phyloP scores from a whole-genome alignment of 2,329 filamentous ascomycete species.

The Pestalotiopsis sp. region DNA sequence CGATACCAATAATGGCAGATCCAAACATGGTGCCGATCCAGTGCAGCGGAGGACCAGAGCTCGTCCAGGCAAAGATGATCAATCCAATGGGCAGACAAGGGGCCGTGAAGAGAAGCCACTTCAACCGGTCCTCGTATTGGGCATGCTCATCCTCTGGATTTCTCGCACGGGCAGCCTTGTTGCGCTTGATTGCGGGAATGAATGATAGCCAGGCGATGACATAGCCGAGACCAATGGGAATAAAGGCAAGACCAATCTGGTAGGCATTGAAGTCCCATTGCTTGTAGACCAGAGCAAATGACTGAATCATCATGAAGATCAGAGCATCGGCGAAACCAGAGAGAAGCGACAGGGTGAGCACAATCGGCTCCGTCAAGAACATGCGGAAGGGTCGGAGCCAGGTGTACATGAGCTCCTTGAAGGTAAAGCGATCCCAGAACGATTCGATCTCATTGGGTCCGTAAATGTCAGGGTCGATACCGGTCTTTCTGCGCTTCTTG shows the following conservation, averaged over 20 bases:
- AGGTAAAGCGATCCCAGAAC: slow-evolving; percentile 35
- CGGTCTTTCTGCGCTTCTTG: slow-evolving; percentile 69
- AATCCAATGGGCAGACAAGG: slow-evolving; percentile 63
- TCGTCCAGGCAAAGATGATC: slow-evolving; percentile 67
- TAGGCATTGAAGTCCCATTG: slow-evolving; percentile 60
- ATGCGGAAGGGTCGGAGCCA: slow-evolving; percentile 66
- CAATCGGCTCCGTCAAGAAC: slow-evolving; percentile 68
- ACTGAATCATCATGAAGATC: slow-evolving; percentile 70
- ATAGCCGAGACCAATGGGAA: slow-evolving; percentile 56
- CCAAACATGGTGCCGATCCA: slow-evolving; percentile 69
- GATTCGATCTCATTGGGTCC: slow-evolving; percentile 72
- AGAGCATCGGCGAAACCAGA: slow-evolving; percentile 67
- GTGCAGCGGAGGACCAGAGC: slow-evolving; percentile 51
- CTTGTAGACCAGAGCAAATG: slow-evolving; percentile 60
- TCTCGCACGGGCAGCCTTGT: slow-evolving; percentile 44
- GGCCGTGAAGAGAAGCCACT: slow-evolving; percentile 60
- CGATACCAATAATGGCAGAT: slow-evolving; percentile 62
- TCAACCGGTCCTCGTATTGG: slow-evolving; percentile 63
- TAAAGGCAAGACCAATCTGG: slow-evolving; percentile 40
- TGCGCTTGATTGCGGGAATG: slow-evolving; percentile 52
- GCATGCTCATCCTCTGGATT: slow-evolving; percentile 55
- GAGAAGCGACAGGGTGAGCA: slow-evolving; percentile 61
- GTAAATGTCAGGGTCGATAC: slow-evolving; percentile 63
- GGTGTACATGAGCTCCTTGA: slow-evolving; percentile 49
- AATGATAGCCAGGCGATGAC: slow-evolving; percentile 61